Conservation (phyloP, 192 early-diverging fungal species). For the Backusella liffmaniae region DNA sequence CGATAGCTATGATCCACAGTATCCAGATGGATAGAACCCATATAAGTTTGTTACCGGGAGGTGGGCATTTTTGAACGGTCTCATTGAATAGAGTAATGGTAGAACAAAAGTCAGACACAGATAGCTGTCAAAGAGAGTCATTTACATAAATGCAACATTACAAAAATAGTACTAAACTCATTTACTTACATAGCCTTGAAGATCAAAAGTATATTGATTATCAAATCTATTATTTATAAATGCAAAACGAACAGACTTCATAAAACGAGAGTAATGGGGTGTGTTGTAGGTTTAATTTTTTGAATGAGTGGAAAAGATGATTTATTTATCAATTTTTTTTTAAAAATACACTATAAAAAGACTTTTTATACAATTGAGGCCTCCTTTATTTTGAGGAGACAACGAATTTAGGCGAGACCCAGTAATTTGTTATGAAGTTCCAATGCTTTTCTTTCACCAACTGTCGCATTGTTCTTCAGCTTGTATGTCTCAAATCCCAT, state of each 20-base stretch:
- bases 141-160: background rate
- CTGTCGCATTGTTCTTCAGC: background rate
- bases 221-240: constrained; percentile 31
- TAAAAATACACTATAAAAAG: background rate
- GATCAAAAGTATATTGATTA: constrained; percentile 39
- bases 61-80: background rate
- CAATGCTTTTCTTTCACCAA: constrained; percentile 14
- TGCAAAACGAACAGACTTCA: constrained; percentile 21
- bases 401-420: background rate
- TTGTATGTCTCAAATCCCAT: constrained; percentile 22
- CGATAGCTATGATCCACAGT: constrained; percentile 19
- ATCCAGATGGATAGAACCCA: constrained; percentile 18
- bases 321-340: background rate
- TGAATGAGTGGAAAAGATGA: constrained; percentile 1
- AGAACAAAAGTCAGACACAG: constrained; percentile 9
- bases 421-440: constrained; percentile 1
- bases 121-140: constrained; percentile 2
- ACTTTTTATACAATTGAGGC: background rate
- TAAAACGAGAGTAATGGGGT: constrained; percentile 6
- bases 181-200: constrained; percentile 30
- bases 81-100: constrained; percentile 16
- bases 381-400: background rate
- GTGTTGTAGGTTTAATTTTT: background rate
- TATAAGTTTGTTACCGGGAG: constrained; percentile 2
- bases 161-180: background rate